Conservation (phyloP, 495 filamentous ascomycete species). For the Trichocladium uniseriatum region DNA sequence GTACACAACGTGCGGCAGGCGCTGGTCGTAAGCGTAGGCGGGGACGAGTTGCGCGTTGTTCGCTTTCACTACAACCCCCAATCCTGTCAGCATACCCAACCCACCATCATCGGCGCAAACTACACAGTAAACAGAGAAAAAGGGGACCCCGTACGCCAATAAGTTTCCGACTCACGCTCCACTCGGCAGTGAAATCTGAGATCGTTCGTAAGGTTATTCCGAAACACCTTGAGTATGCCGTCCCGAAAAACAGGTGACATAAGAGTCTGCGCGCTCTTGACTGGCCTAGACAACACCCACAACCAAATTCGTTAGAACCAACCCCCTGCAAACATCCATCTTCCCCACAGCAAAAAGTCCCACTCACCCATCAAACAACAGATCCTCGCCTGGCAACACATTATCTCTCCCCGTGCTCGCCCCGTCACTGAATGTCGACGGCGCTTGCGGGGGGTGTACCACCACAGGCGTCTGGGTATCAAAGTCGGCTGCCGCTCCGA, state of each 20-base stretch:
- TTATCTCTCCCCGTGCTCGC: slow-evolving; percentile 25
- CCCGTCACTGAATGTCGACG: slow-evolving; percentile 17
- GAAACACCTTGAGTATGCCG: slow-evolving; percentile 26
- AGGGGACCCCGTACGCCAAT: slow-evolving; percentile 20
- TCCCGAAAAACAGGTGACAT: slow-evolving; percentile 19
- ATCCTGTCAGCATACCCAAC: background rate
- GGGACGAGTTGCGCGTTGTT: slow-evolving; percentile 29
- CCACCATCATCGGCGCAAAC: background rate
- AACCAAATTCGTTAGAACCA: background rate
- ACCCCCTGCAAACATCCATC: background rate
- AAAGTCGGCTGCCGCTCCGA: background rate
- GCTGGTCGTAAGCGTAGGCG: slow-evolving; percentile 27
- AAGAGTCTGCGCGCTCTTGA: slow-evolving; percentile 22
- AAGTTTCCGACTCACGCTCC: slow-evolving; percentile 26
- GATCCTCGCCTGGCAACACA: slow-evolving; percentile 27
- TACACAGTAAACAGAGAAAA: background rate
- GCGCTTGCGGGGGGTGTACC: slow-evolving; percentile 11
- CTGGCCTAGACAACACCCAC: slow-evolving; percentile 8
- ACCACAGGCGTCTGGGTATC: slow-evolving; percentile 26
- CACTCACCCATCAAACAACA: slow-evolving; percentile 26
- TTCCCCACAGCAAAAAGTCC: background rate
- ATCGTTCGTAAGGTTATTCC: slow-evolving; percentile 23
- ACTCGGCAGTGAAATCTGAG: slow-evolving; percentile 26
- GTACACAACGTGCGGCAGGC: slow-evolving; percentile 24
- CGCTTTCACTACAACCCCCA: slow-evolving; percentile 22